phyloP scores from a whole-genome alignment of 139 green algal genomes.

The Pleodorina starrii region DNA sequence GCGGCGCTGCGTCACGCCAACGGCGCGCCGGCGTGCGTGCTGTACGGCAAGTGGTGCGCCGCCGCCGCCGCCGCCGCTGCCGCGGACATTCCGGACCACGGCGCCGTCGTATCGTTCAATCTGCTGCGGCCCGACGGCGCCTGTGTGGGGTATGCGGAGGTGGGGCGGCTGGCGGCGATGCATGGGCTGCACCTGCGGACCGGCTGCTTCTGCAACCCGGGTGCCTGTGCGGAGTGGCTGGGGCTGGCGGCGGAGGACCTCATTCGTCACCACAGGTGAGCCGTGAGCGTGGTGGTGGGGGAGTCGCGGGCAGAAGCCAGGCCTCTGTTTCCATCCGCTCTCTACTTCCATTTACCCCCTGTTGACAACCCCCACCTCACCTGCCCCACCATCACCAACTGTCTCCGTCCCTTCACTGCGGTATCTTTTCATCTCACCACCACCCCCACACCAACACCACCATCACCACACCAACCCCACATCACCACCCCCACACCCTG shows the following conservation, averaged over 20 bases:
- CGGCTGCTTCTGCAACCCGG: slow-evolving; percentile 96
- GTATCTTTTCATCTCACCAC: no score
- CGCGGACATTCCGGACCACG: slow-evolving; percentile 64
- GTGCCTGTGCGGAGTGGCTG: slow-evolving; percentile 67
- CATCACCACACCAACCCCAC: no score
- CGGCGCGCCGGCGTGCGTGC: slow-evolving; percentile 59
- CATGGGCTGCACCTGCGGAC: slow-evolving; percentile 80
- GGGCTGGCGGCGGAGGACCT: slow-evolving; percentile 61
- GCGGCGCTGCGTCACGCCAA: slow-evolving; percentile 75
- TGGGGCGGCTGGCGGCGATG: slow-evolving; percentile 79
- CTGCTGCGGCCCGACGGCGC: slow-evolving; percentile 77
- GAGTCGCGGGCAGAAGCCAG: no score
- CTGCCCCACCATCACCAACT: no score
- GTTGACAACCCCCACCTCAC: no score
- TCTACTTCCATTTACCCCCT: no score
- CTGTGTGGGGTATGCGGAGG: slow-evolving; percentile 81
- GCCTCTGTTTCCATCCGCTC: no score
- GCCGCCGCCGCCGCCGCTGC: neutral
- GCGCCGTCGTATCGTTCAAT: slow-evolving; percentile 91
- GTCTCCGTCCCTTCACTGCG: no score
- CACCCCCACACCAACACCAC: no score
- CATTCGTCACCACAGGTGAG: slow-evolving; percentile 59
- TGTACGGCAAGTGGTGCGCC: slow-evolving; percentile 71
- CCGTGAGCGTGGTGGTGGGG: no score
- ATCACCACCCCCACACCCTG: no score